These are phyloP conservation scores for Hordeum marinum DNA, from an alignment of 176 grass and related monocot genomes.

Conservation along the genomic window DNA sequence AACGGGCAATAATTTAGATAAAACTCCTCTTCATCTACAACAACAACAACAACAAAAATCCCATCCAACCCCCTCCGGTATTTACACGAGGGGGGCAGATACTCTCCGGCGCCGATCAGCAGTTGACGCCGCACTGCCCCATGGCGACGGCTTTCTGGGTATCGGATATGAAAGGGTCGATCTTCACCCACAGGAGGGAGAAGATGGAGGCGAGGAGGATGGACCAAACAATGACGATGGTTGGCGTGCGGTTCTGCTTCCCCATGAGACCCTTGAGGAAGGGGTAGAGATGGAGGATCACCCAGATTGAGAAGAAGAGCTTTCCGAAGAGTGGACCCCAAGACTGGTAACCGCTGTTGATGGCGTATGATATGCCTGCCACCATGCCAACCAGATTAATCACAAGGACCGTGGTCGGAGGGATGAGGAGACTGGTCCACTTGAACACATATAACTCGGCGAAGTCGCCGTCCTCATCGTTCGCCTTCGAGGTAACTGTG, in stretches of 20 bases:
- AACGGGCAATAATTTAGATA: slow-evolving; percentile 24
- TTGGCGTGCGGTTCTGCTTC: slow-evolving; percentile 84
- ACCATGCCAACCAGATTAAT: slow-evolving; percentile 93
- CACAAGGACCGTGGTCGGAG: slow-evolving; percentile 80
- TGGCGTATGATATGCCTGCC: slow-evolving; percentile 83
- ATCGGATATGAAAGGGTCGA: slow-evolving; percentile 79
- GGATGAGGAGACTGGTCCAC: slow-evolving; percentile 87
- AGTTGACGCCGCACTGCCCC: slow-evolving; percentile 89
- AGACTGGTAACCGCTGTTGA: slow-evolving; percentile 94
- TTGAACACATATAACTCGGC: slow-evolving; percentile 92
- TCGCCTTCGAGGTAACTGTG: slow-evolving; percentile 93
- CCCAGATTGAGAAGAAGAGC: slow-evolving; percentile 96
- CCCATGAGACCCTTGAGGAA: slow-evolving; percentile 97
- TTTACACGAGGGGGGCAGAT: slow-evolving; percentile 48
- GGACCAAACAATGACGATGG: slow-evolving; percentile 92
- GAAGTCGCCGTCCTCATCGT: slow-evolving; percentile 86
- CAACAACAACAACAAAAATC: slow-evolving; percentile 29
- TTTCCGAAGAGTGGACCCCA: slow-evolving; percentile 92
- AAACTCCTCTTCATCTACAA: slow-evolving; percentile 44
- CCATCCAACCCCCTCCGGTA: slow-evolving; percentile 53
- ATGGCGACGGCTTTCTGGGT: slow-evolving; percentile 53
- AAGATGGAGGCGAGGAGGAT: slow-evolving; percentile 92
- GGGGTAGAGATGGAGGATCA: slow-evolving; percentile 94
- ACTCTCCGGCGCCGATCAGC: slow-evolving; percentile 39
- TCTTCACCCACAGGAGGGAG: slow-evolving; percentile 89